Evolutionary conservation across 306 rosid genomes (phyloP), one percentile per base, ranked within the genome.

Genomic region (Cicer chorassanicum): DNA sequence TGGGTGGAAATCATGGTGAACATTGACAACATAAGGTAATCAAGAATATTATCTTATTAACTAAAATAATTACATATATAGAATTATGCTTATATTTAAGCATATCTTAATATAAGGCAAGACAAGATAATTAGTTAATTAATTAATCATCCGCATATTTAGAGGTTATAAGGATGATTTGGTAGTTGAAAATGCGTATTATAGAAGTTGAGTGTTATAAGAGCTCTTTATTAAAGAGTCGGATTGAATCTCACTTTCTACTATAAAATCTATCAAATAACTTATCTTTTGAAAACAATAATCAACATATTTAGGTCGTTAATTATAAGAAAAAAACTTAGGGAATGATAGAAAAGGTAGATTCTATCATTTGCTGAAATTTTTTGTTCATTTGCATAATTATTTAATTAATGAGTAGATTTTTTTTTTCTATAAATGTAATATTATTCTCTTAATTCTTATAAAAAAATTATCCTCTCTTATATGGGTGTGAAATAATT

Each of bases 11-110:
- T 92, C 75, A 61, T 73, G 45, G 88, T 88, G 6, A 87, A 88
- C 86, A 76, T 81, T 38, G 99, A 94, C 66, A 94, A 94, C 86
- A 88, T 94, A 85, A 88, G 99, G 98, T 94, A 84, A 55, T 14
- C 48, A 41, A 9, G 11, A 36, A 11, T 43, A 56, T 34, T 55
- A 19, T 29, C 34, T 29, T 0, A 29, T 29, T 29, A 29, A 29
- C 34, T 29, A 29, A 29, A 29, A 29, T 29, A 24, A 2, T 24
- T 24, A 24, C 4, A 24, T 24, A 24, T 24, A 24, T 24, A 29
- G 4, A 29, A 29, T 3, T 29, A 29, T 29, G 34, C 4, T 29
- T 29, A 29, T 3, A 29, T 2, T 29, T 29, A 29, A 29, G 34
- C 34, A 29, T 29, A 29, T 29, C 34, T 29, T 29, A 29, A 29